phyloP scores from a whole-genome alignment of 192 early-diverging fungal species.

The Backusella westeae region DNA sequence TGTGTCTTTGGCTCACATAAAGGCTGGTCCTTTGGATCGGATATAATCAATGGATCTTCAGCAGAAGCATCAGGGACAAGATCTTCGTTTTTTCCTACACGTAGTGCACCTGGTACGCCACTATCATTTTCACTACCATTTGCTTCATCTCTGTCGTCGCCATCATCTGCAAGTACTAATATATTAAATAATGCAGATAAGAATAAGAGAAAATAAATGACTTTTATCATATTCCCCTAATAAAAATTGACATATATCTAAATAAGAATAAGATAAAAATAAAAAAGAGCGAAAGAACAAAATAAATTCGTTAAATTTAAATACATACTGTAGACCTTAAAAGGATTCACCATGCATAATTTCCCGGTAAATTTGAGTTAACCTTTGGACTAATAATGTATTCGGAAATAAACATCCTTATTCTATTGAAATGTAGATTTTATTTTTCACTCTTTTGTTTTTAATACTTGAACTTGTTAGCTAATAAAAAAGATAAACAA shows the following conservation, averaged over 20 bases:
- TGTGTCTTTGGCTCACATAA: constrained; percentile 14
- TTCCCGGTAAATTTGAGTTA: constrained; percentile 1
- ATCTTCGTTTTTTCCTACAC: background rate
- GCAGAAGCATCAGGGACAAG: constrained; percentile 22
- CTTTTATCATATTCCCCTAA: background rate
- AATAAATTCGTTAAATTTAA: background rate
- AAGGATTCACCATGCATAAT: background rate
- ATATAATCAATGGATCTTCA: constrained; percentile 18
- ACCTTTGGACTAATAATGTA: background rate
- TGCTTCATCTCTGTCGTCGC: background rate
- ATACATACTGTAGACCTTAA: background rate
- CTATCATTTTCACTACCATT: background rate
- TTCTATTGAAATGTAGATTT: too few relatives aligned
- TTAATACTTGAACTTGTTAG: background rate
- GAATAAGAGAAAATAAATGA: background rate
- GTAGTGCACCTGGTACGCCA: background rate
- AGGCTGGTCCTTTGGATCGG: constrained; percentile 13
- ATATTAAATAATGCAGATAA: background rate
- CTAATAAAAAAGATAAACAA: background rate
- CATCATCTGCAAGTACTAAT: background rate
- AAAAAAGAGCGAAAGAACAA: background rate
- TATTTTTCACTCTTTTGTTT: background rate
- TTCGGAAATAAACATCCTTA: background rate
- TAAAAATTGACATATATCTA: background rate
- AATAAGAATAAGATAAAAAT: background rate